Base-by-base conservation (phyloP, 75 land plant genomes). In the Picea glauca region DNA sequence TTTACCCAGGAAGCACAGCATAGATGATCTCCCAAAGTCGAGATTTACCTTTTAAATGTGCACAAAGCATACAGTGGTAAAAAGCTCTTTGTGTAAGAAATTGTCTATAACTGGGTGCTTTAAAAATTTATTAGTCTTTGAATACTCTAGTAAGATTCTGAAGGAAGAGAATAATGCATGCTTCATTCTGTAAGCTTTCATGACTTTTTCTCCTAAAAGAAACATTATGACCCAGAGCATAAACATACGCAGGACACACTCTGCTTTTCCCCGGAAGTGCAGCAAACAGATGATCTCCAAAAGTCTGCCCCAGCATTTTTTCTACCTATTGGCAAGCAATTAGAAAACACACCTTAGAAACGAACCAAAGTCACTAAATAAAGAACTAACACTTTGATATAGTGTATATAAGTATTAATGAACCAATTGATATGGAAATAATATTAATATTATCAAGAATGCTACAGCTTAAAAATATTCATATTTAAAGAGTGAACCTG, bases 291-390 rank as follows among this genome's bases (percentile, higher is more conserved):
- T 73, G 76, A 76, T 85, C 76, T 23, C 76, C 81, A 77, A 87
- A 91, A 43, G 80, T 85, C 64, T 83, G 62, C 80, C 83, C 88
- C 80, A 91, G 77, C 91, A 91, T 88, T 57, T 84, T 87, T 79
- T 89, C 89, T 62, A 91, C 91, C 91, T 90, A 62, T 56, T 68
- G 50, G 30, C 21, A 68, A 38, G 2, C 18, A 13, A 38, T 40
- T 68, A 68, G 9, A 68, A 68, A 68, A 31, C 7, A 67, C 43
- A n/a, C 20, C 5, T 11, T 31, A 7, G 18, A 17, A 68, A 35
- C 72, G 17, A 5, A 40, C 4, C 6, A 2, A 38, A 68, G 17
- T 20, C 18, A 17, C 50, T 68, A 6, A 40, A 38, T 18, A 68
- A 68, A 68, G 21, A 68, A 35, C 35, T 40, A 68, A 38, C 17